phyloP scores from a whole-genome alignment of 2,329 filamentous ascomycete species.

The Grosmannia penicillata region DNA sequence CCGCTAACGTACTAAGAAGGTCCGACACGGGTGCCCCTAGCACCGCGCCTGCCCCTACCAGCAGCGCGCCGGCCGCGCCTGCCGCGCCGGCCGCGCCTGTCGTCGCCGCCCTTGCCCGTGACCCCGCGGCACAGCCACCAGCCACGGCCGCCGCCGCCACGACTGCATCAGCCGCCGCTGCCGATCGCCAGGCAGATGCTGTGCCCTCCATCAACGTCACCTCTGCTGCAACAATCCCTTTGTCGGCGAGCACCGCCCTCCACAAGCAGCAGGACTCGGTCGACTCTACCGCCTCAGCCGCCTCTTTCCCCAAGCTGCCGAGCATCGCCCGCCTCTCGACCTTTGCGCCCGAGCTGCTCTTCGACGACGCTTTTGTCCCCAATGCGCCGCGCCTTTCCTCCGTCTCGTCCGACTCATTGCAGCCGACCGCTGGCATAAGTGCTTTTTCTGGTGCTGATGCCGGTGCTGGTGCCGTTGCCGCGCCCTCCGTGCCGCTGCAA shows the following conservation, averaged over 20 bases:
- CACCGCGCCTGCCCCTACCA: not conserved
- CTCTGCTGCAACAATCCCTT: not conserved
- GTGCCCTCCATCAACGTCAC: not conserved
- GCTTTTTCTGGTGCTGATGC: too few species aligned
- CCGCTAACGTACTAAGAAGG: not conserved
- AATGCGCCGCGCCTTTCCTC: constrained; percentile 15
- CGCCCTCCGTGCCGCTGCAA: not conserved
- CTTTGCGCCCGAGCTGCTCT: constrained; percentile 45
- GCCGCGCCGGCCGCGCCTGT: not conserved
- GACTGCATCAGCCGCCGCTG: not conserved
- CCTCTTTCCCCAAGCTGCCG: constrained; percentile 39
- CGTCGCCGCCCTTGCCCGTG: not conserved
- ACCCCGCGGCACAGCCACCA: not conserved
- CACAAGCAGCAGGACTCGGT: constrained; percentile 4
- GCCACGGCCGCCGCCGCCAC: not conserved
- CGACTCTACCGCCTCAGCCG: not conserved
- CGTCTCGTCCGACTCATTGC: too few species aligned
- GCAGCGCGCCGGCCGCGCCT: not conserved
- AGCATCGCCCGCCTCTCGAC: constrained; percentile 42
- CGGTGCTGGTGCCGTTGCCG: too few species aligned
- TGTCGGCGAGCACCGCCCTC: not conserved
- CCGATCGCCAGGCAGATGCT: not conserved
- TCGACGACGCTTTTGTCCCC: constrained; percentile 15
- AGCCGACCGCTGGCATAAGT: too few species aligned
- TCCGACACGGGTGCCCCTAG: not conserved